phyloP scores from a whole-genome alignment of 2,329 filamentous ascomycete species.

The Triangularia setosa region DNA sequence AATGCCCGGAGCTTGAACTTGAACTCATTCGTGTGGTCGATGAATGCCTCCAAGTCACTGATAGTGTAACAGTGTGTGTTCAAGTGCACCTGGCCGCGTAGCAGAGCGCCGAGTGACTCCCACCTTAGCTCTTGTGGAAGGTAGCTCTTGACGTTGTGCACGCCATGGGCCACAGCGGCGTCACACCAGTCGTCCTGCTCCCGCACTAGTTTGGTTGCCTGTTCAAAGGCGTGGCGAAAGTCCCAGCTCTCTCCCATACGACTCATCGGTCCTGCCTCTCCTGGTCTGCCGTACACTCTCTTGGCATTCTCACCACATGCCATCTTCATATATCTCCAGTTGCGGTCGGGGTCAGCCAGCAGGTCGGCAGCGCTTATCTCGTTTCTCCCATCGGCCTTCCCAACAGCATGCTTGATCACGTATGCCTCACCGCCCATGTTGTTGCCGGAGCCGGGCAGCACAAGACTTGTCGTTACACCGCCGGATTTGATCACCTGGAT shows the following conservation, averaged over 20 bases:
- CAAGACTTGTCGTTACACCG: slow-evolving; percentile 65
- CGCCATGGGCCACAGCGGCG: slow-evolving; percentile 47
- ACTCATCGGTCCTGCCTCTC: slow-evolving; percentile 53
- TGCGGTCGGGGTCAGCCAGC: slow-evolving; percentile 61
- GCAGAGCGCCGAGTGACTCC: slow-evolving; percentile 59
- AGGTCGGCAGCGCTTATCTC: slow-evolving; percentile 62
- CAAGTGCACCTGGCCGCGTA: slow-evolving; percentile 64
- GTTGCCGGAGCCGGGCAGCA: slow-evolving; percentile 67
- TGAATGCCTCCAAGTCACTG: slow-evolving; percentile 64
- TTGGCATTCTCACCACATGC: slow-evolving; percentile 70
- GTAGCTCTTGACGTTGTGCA: slow-evolving; percentile 51
- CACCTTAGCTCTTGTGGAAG: slow-evolving; percentile 60
- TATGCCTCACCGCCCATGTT: slow-evolving; percentile 70
- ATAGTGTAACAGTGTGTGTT: slow-evolving; percentile 71
- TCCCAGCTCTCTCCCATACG: slow-evolving; percentile 66
- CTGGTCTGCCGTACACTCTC: slow-evolving; percentile 53
- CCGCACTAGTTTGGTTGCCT: slow-evolving; percentile 53
- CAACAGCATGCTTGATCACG: slow-evolving; percentile 64
- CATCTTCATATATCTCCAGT: slow-evolving; percentile 73
- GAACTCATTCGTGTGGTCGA: slow-evolving; percentile 70
- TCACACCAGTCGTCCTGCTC: slow-evolving; percentile 67
- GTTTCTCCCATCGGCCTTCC: slow-evolving; percentile 53
- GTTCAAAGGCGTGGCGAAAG: slow-evolving; percentile 64
- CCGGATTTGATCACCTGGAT: slow-evolving; percentile 68
- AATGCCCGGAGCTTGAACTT: slow-evolving; percentile 63